Evolutionary conservation across 2,329 filamentous ascomycete genomes (phyloP), one percentile per base, ranked within the genome.

Genomic region (Trichoderma cornu-damae): DNA sequence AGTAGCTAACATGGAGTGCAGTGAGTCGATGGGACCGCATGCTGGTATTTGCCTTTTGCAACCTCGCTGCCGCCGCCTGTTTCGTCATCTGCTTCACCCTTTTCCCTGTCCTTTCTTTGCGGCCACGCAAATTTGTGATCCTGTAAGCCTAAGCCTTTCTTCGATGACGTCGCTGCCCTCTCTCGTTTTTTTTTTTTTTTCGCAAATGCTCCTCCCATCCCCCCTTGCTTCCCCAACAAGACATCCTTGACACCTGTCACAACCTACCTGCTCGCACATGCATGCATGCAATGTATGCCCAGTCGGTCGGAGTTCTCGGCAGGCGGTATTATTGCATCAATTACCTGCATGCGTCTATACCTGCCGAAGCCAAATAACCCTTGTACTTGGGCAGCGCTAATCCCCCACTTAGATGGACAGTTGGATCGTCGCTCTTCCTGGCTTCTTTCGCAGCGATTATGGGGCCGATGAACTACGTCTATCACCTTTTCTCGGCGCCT

Each of bases 21-120:
- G 94, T 99, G 78, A 96, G 90, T 77, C 85, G 93, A 76, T 97
- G 93, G 94, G 94, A 99, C 76, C 89, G 93, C 58, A 77, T 97
- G 69, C 80, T 99, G 71, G 83, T 97, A 67, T 99, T 99, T 74
- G 87, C 83, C 63, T 90, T 87, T 69, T 95, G 93, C 77, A 96
- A 96, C 74, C 74, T 96, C 66, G 91, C 88, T 61, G 91, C 94
- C 62, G 79, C 90, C 63, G 90, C 89, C 64, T 93, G 95, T 78
- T 97, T 99, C 78, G 84, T 95, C 71, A 85, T 96, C 67, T 92
- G 89, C 79, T 96, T 97, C 77, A 87, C 87, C 65, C 79, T 97
- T 58, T 93, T 96, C 76, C 92, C 92, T 55, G 80, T 92, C 60
- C 81, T 96, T 64, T 82, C 89, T 64, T 74, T 90, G 63, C 86